Percentiles rank a stretch among this genome's conserved stretches.
These are phyloP conservation scores for Ogataea naganishii DNA, from an alignment of 805 yeast species.

Conservation along the genomic window DNA sequence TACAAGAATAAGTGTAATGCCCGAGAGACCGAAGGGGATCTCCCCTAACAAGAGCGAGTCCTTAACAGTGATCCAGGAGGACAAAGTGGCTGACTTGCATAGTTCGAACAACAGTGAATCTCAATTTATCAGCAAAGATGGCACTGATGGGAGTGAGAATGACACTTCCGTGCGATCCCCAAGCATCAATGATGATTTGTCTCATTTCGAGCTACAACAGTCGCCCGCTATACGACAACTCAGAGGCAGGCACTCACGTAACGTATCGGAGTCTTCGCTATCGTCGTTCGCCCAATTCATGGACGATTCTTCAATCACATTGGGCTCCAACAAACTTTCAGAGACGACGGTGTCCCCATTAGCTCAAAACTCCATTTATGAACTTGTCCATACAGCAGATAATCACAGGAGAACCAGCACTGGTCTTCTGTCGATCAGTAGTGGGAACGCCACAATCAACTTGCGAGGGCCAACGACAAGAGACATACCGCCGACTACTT, in stretches of 20 bases:
- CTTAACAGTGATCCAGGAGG: too few species aligned
- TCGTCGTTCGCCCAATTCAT: constrained; percentile 18
- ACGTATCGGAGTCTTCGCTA: constrained; percentile 16
- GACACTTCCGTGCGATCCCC: too few species aligned
- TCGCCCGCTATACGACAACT: neutral
- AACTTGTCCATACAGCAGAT: constrained; percentile 58
- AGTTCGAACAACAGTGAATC: too few species aligned
- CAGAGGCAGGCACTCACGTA: constrained; percentile 10
- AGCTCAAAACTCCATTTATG: constrained; percentile 72
- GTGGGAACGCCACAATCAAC: constrained; percentile 34
- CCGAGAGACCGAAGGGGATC: too few species aligned
- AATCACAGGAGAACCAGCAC: constrained; percentile 20
- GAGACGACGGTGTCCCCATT: constrained; percentile 40
- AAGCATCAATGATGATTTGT: constrained; percentile 10
- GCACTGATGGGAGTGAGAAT: too few species aligned
- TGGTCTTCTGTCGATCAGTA: constrained; percentile 18
- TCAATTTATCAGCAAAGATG: too few species aligned
- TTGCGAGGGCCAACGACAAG: constrained; percentile 61
- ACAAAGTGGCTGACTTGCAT: too few species aligned
- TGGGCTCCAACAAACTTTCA: constrained; percentile 32
- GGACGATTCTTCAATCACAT: constrained; percentile 26
- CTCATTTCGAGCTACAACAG: constrained; percentile 2
- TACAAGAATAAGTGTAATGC: too few species aligned
- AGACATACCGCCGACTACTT: constrained; percentile 78
- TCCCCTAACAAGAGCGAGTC: too few species aligned